phyloP scores from a whole-genome alignment of 2,329 filamentous ascomycete genomes.

The Dendrostoma leiphaemia region DNA sequence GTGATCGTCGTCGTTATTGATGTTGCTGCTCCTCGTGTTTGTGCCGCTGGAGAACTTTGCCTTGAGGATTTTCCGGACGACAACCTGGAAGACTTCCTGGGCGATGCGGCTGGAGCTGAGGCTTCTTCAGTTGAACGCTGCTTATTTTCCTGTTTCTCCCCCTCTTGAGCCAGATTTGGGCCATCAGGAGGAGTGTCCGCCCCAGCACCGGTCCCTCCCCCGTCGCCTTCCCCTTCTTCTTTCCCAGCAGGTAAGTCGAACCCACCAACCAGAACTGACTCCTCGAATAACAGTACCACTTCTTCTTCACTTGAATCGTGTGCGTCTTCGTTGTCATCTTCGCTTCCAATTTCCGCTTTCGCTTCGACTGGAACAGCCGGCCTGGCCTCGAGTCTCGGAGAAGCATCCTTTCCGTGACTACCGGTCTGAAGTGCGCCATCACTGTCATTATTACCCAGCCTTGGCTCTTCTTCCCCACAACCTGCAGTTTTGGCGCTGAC shows the following conservation, averaged over 20 bases:
- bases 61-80: not conserved
- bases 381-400: not conserved
- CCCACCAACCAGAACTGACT: conserved; percentile 6
- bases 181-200: not conserved
- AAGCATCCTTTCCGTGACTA: not conserved
- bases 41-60: not conserved
- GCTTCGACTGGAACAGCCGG: not conserved
- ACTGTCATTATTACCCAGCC: not conserved
- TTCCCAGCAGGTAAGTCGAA: not conserved
- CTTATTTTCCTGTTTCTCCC: not conserved
- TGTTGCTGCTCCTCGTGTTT: not conserved
- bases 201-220: not conserved
- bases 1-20: not conserved
- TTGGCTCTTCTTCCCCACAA: not conserved
- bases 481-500: not conserved
- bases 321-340: not conserved
- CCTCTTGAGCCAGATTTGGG: not conserved
- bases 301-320: conserved; percentile 7
- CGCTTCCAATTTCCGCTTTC: no score
- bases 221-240: no score
- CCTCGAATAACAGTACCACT: conserved; percentile 7
- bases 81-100: not conserved
- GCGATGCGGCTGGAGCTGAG: not conserved
- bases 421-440: not conserved
- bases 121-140: not conserved